A percentile compares a stretch with the other conserved stretches of the same genome.
Evolutionary conservation across 805 yeast species (phyloP).

Genomic region (Teunomyces pallodes): DNA sequence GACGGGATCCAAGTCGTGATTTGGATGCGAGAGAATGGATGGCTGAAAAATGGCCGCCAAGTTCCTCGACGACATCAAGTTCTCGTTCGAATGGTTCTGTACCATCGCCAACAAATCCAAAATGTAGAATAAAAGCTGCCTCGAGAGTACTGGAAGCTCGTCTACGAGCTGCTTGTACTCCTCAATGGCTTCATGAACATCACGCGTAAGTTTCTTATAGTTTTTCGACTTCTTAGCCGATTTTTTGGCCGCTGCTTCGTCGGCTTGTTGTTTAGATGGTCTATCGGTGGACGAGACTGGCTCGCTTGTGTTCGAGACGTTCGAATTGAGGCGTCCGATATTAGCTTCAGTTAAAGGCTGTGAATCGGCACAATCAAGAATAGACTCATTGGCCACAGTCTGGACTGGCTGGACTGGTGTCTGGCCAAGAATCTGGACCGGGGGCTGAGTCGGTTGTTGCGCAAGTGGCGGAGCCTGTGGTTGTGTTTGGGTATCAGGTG

Average conservation of each 20-base stretch:
- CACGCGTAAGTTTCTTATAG: slow-evolving; percentile 58
- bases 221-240: slow-evolving; percentile 42
- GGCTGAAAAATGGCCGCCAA: slow-evolving; percentile 97
- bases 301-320: slow-evolving; percentile 11
- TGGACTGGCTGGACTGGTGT: slow-evolving; percentile 3
- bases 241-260: slow-evolving; percentile 11
- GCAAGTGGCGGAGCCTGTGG: not conserved
- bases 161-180: slow-evolving; percentile 70
- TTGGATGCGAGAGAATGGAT: slow-evolving; percentile 88
- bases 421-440: not conserved
- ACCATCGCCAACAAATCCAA: slow-evolving; percentile 85
- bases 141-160: slow-evolving; percentile 70
- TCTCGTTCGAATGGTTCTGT: slow-evolving; percentile 70
- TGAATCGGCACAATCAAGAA: slow-evolving; percentile 12
- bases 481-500: not conserved
- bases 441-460: not conserved
- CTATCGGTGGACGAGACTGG: not conserved
- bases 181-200: slow-evolving; percentile 64
- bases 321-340: slow-evolving; percentile 25
- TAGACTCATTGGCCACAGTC: slow-evolving; percentile 11
- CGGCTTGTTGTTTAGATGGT: slow-evolving; percentile 6
- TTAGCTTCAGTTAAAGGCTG: slow-evolving; percentile 33
- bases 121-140: slow-evolving; percentile 80
- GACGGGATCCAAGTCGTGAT: slow-evolving; percentile 87
- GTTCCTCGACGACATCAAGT: slow-evolving; percentile 89